Evolutionary conservation across 805 yeast genomes (phyloP).

Genomic region (Cyberlindnera xylosilytica): DNA sequence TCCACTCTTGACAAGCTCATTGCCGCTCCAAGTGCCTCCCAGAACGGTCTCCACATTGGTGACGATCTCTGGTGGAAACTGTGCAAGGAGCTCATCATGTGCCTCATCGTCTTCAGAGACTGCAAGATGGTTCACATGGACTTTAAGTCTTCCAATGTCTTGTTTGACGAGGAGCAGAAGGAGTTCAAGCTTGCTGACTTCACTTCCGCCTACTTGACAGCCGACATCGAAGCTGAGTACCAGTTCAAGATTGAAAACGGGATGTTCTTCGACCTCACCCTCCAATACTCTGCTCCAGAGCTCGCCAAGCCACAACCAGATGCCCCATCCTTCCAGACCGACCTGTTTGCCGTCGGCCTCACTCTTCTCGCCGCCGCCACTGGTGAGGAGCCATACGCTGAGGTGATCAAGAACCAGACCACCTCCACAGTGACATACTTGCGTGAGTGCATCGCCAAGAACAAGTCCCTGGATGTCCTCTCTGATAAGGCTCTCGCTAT

Average conservation of each 20-base stretch:
- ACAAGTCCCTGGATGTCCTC: slow-evolving; percentile 32
- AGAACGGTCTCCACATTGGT: slow-evolving; percentile 20
- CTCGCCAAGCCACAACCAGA: slow-evolving; percentile 28
- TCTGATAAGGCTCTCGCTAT: slow-evolving; percentile 26
- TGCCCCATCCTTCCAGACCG: slow-evolving; percentile 36
- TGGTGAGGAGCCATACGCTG: slow-evolving; percentile 42
- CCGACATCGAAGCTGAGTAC: slow-evolving; percentile 19
- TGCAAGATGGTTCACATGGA: slow-evolving; percentile 43
- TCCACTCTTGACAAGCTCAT: slow-evolving; percentile 28
- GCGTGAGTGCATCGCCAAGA: slow-evolving; percentile 32
- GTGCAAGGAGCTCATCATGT: slow-evolving; percentile 26
- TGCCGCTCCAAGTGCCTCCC: neutral
- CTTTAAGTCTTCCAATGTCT: slow-evolving; percentile 43
- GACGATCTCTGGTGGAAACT: slow-evolving; percentile 32
- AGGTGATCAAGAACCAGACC: slow-evolving; percentile 7
- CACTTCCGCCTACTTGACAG: slow-evolving; percentile 34
- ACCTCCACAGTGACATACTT: slow-evolving; percentile 28
- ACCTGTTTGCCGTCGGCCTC: slow-evolving; percentile 45
- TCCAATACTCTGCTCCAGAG: slow-evolving; percentile 48
- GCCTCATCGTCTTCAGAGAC: slow-evolving; percentile 26
- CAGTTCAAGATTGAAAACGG: slow-evolving; percentile 21
- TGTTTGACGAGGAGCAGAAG: slow-evolving; percentile 26
- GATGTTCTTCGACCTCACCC: slow-evolving; percentile 31
- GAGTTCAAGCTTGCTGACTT: slow-evolving; percentile 46
- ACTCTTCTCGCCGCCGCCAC: slow-evolving; percentile 43